Percentiles rank a stretch among this genome's conserved stretches.
These are phyloP conservation scores for Globisporangium cystogenes DNA, from an alignment of 352 stramenopile species.

Conservation along the genomic window DNA sequence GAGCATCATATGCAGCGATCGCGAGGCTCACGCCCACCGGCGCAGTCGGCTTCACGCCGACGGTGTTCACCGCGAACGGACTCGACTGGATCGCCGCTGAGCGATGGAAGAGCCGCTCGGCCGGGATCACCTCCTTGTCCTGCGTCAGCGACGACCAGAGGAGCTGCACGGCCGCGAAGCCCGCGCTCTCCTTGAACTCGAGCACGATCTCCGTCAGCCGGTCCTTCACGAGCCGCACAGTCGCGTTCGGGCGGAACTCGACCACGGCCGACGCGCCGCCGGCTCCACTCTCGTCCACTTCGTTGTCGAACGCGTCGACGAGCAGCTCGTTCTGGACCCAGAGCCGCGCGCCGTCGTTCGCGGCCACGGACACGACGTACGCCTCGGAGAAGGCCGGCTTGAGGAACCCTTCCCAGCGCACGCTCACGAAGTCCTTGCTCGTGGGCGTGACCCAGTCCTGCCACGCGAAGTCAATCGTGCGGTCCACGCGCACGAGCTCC, in stretches of 20 bases:
- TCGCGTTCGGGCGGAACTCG: constrained; percentile 31
- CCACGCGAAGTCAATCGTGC: constrained; percentile 91
- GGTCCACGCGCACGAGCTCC: constrained; percentile 83
- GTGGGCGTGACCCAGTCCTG: constrained; percentile 85
- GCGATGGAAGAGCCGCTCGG: constrained; percentile 82
- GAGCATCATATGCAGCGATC: constrained; percentile 41
- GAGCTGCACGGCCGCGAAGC: constrained; percentile 75
- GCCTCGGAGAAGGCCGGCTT: constrained; percentile 87
- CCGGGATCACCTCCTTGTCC: constrained; percentile 80
- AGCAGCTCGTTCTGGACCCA: constrained; percentile 59
- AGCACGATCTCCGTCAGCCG: constrained; percentile 84
- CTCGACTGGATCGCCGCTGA: constrained; percentile 48
- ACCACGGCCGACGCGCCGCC: not conserved
- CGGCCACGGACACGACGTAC: constrained; percentile 84
- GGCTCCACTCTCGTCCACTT: constrained; percentile 17
- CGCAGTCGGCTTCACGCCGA: constrained; percentile 47
- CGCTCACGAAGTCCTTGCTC: constrained; percentile 92
- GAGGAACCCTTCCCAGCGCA: constrained; percentile 92
- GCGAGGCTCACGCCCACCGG: constrained; percentile 32
- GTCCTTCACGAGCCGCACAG: constrained; percentile 62
- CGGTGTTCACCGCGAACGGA: constrained; percentile 55
- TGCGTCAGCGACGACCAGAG: constrained; percentile 89
- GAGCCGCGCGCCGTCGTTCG: constrained; percentile 88
- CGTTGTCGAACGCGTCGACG: constrained; percentile 53
- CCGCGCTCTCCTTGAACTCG: constrained; percentile 92